Base-by-base conservation (phyloP, 1,284 basidiomycete genomes). In the Ganoderma leucocontextum region DNA sequence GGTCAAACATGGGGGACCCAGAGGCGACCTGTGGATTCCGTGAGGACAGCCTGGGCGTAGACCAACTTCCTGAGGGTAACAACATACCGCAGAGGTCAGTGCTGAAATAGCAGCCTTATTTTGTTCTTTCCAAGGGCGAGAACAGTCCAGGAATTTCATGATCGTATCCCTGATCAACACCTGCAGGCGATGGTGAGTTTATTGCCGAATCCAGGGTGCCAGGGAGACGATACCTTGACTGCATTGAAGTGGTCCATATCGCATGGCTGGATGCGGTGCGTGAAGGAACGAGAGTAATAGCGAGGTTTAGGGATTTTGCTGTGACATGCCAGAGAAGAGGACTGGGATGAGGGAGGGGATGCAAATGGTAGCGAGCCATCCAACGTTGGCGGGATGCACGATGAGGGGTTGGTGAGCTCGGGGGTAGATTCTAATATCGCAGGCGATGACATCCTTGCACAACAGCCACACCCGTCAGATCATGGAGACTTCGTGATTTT, bases 1-100 rank as follows among this genome's bases (percentile, higher is more conserved):
- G 55, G 17, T 52, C 38, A 47, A 65, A 61, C 2, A 42, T 41
- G 15, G 58, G 59, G 36, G 47, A 65, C 1, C 57, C 58, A 13
- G 57, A 59, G 12, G 41, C 17, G 2, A 55, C 39, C 64, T 65
- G 57, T 17, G 3, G 33, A 2, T 19, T 8, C 19, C 4, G 33
- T 58, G 12, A 38, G 9, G 19, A 12, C 35, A 35, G 38, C 2
- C 8, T 38, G n/a, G 4, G 2, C 15, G 17, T 4, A 2, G 35
- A 2, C 15, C 29, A 22, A 9, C n/a, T n/a, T n/a, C n/a, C 8
- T n/a, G 19, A 35, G 22, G 47, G 22, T 13, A 38, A 19, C 22
- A 1, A n/a, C 35, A 38, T 58, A 58, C 55, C 35, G 19, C 35
- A 35, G 55, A 36, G 6, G 22, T 22, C 4, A 38, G 35, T 13